Evolutionary conservation across 345 rosid species (phyloP), one percentile per base, ranked within the genome.

Genomic region (Eucalyptus polyanthemos): DNA sequence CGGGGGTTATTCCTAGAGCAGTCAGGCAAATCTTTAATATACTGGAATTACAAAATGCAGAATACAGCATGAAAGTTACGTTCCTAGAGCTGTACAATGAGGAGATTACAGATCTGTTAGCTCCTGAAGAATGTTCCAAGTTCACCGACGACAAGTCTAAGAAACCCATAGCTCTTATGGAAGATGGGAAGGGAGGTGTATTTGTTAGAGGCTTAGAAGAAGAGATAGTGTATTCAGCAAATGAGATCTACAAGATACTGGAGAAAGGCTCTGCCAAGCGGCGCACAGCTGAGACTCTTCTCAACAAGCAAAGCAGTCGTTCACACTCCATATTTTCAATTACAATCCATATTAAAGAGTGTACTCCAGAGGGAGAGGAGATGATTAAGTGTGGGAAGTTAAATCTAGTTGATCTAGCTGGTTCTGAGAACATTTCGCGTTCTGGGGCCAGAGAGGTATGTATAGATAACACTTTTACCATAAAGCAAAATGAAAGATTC

Each of bases 121-220:
- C 99, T 88, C 94, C 88, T 11, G 99, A 98, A 89, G 99, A 97
- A 94, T 93, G 94, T 91, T 87, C 93, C 49, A 98, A 95, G 89
- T 97, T 97, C 89, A 87, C 93, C 7, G 99, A 98, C 90, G 99
- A 98, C 88, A 98, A 96, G 92, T 94, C 98, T 45, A 97, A 98
- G 92, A 98, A 96, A 88, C 96, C 99, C 21, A 94, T 98, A 87
- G 99, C 98, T 87, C 98, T 98, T 80, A 97, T 97, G 99, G 99
- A 98, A 93, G 99, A 97, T 88, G 99, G 99, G 87, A 98, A 96
- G 92, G 99, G 99, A n/a, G 99, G 98, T 89, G 99, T 98, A 88
- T 95, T 98, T 87, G 98, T 97, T 31, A 92, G 99, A 89, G 99
- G 99, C 67, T 93, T 98, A 93, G 99, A 98, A 93, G 99, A 98